Conservation (phyloP, 306 rosid species). For the Malus asiatica region DNA sequence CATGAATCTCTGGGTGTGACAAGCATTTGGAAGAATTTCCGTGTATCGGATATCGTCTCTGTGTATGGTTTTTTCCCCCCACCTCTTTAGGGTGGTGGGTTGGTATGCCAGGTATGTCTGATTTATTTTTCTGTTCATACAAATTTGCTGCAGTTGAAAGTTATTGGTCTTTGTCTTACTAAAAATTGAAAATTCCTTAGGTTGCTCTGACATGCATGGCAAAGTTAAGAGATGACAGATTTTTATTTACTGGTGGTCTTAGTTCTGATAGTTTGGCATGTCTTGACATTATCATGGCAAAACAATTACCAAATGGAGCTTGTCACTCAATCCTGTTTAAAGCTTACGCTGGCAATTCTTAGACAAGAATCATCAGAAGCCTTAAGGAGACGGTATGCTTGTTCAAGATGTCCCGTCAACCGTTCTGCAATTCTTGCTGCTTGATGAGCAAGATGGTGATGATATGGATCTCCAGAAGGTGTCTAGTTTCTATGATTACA, state of each 20-base stretch:
- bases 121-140: not conserved
- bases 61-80: too few species aligned
- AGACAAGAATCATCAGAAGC: constrained; percentile 91
- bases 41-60: too few species aligned
- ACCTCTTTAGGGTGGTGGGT: too few species aligned
- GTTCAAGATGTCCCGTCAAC: constrained; percentile 84
- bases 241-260: constrained; percentile 63
- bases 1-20: too few species aligned
- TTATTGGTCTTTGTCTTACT: constrained; percentile 5
- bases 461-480: constrained; percentile 85
- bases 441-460: constrained; percentile 69
- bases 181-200: constrained; percentile 28
- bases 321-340: constrained; percentile 78
- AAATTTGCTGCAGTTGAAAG: constrained; percentile 4
- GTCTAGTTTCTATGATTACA: constrained; percentile 10
- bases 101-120: constrained; percentile 50
- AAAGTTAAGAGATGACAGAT: constrained; percentile 89
- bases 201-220: constrained; percentile 97
- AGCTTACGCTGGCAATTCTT: constrained; percentile 76
- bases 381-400: constrained; percentile 89
- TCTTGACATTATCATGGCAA: constrained; percentile 71
- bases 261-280: constrained; percentile 66
- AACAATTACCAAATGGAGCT: constrained; percentile 88
- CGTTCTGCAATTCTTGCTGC: constrained; percentile 72
- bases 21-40: too few species aligned